These are phyloP conservation scores for Phytophthora sansomeana DNA, from an alignment of 352 stramenopile genomes.

Conservation along the genomic window DNA sequence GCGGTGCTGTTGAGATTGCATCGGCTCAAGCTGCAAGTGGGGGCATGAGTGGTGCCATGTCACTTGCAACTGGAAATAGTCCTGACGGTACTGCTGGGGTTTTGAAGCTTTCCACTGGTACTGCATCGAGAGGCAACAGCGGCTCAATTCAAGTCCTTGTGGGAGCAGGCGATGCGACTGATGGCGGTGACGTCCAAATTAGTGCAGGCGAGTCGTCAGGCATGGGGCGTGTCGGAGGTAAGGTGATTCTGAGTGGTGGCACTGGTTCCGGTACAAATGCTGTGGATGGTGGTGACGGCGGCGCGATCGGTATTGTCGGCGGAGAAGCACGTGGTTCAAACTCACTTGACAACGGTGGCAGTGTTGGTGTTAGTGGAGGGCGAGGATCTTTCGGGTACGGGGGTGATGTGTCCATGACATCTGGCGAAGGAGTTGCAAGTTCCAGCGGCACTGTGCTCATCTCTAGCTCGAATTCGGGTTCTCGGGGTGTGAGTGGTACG, in stretches of 20 bases:
- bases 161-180: constrained; percentile 61
- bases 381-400: constrained; percentile 69
- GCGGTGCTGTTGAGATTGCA: constrained; percentile 56
- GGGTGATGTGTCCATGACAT: constrained; percentile 57
- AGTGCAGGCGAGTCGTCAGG: constrained; percentile 68
- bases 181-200: constrained; percentile 68
- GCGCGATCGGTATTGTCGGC: constrained; percentile 80
- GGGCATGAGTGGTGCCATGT: constrained; percentile 68
- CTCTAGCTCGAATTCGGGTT: constrained; percentile 54
- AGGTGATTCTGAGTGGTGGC: constrained; percentile 56
- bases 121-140: constrained; percentile 61
- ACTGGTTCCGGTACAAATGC: constrained; percentile 75
- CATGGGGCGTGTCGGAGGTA: constrained; percentile 59
- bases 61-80: constrained; percentile 54
- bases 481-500: constrained; percentile 58
- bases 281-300: constrained; percentile 92
- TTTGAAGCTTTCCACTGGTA: constrained; percentile 53
- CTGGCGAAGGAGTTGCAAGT: constrained; percentile 57
- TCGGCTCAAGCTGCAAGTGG: constrained; percentile 56
- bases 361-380: constrained; percentile 82
- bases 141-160: constrained; percentile 67
- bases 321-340: constrained; percentile 91
- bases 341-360: constrained; percentile 89
- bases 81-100: constrained; percentile 47
- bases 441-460: constrained; percentile 64